Base-by-base conservation (phyloP, 495 filamentous ascomycete species). In the Sporormia fimetaria region DNA sequence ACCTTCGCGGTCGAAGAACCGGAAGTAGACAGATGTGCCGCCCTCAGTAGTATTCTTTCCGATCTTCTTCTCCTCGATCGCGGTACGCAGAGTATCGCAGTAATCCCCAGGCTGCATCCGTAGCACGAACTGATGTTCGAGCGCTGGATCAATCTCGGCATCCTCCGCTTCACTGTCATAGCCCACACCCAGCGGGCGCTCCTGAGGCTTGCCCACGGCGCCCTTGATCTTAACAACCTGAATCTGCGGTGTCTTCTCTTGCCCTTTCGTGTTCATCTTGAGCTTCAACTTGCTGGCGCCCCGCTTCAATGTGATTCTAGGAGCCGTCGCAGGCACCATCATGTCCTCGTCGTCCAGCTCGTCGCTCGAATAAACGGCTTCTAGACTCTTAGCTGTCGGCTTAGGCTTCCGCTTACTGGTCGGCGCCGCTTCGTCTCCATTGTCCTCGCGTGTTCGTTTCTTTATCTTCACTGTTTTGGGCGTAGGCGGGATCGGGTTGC, bases 91-190 rank as follows among this genome's bases (percentile, higher is more conserved):
- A 47, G 81, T 79, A 3, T 96, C 86, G 59, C 82, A 84, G 56
- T 95, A 82, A 3, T 75, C 70, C 1, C 86, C 87, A 0, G 84
- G 84, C 31, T 73, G 52, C 81, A 95, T 94, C 40, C 90, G 83
- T 21, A 96, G 61, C 6, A 98, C 74, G 36, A 95, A 83, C 45
- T 88, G 75, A 48, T 86, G 77, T 57, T 95, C 87, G 44, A 90
- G 84, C 0, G 77, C 64, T 0, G 90, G 90, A 54, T 98, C 90
- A 2, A 66, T 54, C 59, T 98, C 90, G 5, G 76, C 75, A 53
- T 96, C 90, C 14, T 83, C 87, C 2, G 87, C 83, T 60, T 96
- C 90, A n/a, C 85, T 93, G 58, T 98, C 90, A 60, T 96, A 98
- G 6, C 87, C 92, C 15, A 90, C 83, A 11, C 87, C 90, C 1